These are phyloP conservation scores for Camelina neglecta DNA, from an alignment of 345 rosid genomes.

Conservation along the genomic window DNA sequence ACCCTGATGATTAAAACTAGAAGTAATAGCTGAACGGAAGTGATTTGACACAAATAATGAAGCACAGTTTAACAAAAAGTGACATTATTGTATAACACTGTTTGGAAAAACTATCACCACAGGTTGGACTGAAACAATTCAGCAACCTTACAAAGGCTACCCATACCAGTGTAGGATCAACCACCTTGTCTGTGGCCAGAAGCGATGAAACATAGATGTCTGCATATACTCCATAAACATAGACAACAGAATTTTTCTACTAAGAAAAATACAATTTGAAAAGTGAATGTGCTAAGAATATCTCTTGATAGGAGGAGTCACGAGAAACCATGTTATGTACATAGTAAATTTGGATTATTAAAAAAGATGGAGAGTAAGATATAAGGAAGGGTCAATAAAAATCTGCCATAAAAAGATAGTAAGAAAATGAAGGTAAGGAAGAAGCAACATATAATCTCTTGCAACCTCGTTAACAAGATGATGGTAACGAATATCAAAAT, in stretches of 20 bases:
- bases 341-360: background rate
- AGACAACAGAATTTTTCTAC: slow-evolving; percentile 15
- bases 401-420: slow-evolving; percentile 1
- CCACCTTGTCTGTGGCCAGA: slow-evolving; percentile 20
- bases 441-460: slow-evolving; percentile 18
- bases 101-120: slow-evolving; percentile 28
- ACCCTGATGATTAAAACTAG: slow-evolving; percentile 34
- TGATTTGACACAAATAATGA: background rate
- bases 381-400: background rate
- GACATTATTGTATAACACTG: background rate
- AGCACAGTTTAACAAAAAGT: slow-evolving; percentile 16
- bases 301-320: slow-evolving; percentile 10
- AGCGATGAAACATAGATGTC: slow-evolving; percentile 25
- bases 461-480: slow-evolving; percentile 7
- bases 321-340: slow-evolving; percentile 22
- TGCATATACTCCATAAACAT: slow-evolving; percentile 25
- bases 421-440: slow-evolving; percentile 24
- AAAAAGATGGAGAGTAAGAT: background rate
- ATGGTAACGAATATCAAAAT: slow-evolving; percentile 17
- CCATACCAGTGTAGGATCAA: slow-evolving; percentile 26
- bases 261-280: slow-evolving; percentile 23
- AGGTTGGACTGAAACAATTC: slow-evolving; percentile 22
- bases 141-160: slow-evolving; percentile 25
- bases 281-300: background rate
- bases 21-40: slow-evolving; percentile 22